phyloP scores from a whole-genome alignment of 2,329 filamentous ascomycete species.

The Phaeophleospora eucalypticola region DNA sequence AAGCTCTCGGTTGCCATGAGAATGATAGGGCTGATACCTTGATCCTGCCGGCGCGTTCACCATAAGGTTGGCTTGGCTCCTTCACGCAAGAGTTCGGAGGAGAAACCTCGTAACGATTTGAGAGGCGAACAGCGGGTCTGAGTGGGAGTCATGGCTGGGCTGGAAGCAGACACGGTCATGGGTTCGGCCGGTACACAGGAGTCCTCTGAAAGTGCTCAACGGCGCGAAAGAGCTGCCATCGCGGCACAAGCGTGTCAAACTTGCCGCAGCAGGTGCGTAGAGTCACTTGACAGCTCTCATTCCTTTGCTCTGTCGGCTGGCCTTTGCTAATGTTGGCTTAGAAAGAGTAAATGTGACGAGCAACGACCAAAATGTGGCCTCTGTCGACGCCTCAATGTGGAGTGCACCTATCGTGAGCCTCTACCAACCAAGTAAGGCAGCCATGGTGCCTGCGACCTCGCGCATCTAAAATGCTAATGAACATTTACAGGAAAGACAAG shows the following conservation, averaged over 20 bases:
- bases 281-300: not conserved
- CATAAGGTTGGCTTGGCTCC: no score
- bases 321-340: constrained; percentile 27
- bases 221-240: constrained; percentile 47
- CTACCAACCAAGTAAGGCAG: constrained; percentile 58
- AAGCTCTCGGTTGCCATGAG: no score
- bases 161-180: constrained; percentile 7
- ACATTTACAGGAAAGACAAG: constrained; percentile 56
- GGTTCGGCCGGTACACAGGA: constrained; percentile 12
- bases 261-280: constrained; percentile 42
- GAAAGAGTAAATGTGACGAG: constrained; percentile 64
- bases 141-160: not conserved
- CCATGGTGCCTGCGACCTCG: not conserved
- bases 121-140: no score
- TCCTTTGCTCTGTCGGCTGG: no score
- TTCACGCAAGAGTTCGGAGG: no score
- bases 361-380: constrained; percentile 58
- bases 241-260: constrained; percentile 57
- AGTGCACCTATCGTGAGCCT: constrained; percentile 58
- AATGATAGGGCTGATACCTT: no score
- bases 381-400: constrained; percentile 54
- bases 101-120: no score
- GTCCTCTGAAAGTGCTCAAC: constrained; percentile 23
- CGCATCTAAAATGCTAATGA: not conserved
- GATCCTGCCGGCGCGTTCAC: no score